A percentile compares a stretch with the other conserved stretches of the same genome.
Evolutionary conservation across 345 rosid genomes (phyloP).

Genomic region (Aurinia saxatilis): DNA sequence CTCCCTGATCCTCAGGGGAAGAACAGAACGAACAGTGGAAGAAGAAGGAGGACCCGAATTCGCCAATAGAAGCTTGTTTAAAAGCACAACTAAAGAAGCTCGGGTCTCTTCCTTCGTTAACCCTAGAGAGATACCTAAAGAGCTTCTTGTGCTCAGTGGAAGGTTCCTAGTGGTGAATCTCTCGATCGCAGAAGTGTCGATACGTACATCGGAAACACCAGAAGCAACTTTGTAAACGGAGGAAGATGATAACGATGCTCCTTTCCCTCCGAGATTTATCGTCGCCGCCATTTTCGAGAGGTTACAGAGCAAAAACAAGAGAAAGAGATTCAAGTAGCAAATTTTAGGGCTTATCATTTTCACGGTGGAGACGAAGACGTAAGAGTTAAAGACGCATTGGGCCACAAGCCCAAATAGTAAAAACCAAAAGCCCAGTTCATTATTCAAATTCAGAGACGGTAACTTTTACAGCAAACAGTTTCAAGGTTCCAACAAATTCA

Average conservation of each 20-base stretch:
- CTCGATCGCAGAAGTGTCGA: conserved; percentile 54
- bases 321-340: too few relatives aligned
- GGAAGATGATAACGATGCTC: conserved; percentile 45
- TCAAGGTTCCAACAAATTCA: background rate
- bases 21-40: conserved; percentile 28
- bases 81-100: conserved; percentile 46
- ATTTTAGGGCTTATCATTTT: too few relatives aligned
- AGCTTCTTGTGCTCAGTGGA: background rate
- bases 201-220: conserved; percentile 35
- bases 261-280: conserved; percentile 49
- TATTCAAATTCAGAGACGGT: too few relatives aligned
- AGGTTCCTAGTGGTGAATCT: conserved; percentile 29
- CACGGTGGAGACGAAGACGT: too few relatives aligned
- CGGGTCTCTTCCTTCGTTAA: conserved; percentile 39
- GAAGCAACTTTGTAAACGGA: conserved; percentile 40
- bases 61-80: conserved; percentile 48
- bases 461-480: background rate
- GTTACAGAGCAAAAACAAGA: background rate
- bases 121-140: conserved; percentile 5
- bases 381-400: too few relatives aligned
- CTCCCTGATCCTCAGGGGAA: conserved; percentile 33
- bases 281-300: conserved; percentile 18
- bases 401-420: too few relatives aligned
- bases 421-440: too few relatives aligned
- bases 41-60: conserved; percentile 21